Evolutionary conservation across 1,284 basidiomycete species (phyloP), one percentile per base, ranked within the genome.

Genomic region (Trametes pubescens): DNA sequence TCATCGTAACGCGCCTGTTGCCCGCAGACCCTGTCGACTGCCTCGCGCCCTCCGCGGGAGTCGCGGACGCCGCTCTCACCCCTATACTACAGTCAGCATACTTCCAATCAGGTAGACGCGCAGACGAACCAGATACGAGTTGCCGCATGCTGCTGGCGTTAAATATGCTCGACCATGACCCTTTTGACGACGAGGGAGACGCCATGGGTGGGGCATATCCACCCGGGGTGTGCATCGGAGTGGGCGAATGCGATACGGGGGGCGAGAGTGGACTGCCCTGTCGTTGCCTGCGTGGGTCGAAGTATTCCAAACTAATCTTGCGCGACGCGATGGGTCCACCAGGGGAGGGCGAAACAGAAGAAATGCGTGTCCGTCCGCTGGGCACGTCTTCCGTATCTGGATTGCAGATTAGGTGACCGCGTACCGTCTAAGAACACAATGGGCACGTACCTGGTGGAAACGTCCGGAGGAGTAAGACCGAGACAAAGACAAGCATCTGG

Each of bases 401-500:
- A 14, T 35, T 4, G 21, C 14, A 57, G 13, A 4, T 16, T 18
- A 16, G 29, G 13, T 53, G 13, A 38, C 61, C 22, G 60, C 51
- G 14, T 21, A 10, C 1, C 34, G 38, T n/a, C 14, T 38, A 8
- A 51, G 18, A 18, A 38, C 14, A 11, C 26, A 2, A 21, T 40
- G 44, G 22, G 9, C 2, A 57, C 76, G 62, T 62, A 79, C 82
- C 52, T 54, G 68, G 68, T 24, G 73, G 68, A 24, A 46, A 67
- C 2, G 74, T 65, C 13, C 68, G 51, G 4, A 94, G 79, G 4
- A 95, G 78, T 21, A 94, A 75, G 51, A 88, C 82, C 0, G 92
- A 84, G 0, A 95, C 72, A 81, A 96, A 89, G 0, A 91, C 92
- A 4, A 96, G 81, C 81, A 94, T 90, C 71, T 96, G 93, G 0